Evolutionary conservation across 2,329 filamentous ascomycete species (phyloP).

Genomic region (Daldinia sp.): DNA sequence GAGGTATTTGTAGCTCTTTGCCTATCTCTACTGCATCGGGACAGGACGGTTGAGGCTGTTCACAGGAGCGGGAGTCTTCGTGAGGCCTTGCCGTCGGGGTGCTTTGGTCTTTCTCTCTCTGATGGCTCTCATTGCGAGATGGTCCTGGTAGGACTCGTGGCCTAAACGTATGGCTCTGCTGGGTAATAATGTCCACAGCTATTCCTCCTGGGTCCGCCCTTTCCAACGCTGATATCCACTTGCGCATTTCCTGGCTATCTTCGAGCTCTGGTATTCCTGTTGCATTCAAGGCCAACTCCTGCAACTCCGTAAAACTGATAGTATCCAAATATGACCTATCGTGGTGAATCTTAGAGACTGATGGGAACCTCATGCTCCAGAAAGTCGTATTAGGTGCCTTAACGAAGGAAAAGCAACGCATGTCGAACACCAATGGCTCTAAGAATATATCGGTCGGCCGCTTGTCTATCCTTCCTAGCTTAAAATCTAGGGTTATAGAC

Average conservation of each 20-base stretch:
- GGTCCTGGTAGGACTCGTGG: conserved; percentile 32
- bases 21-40: background rate
- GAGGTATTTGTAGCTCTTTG: conserved; percentile 13
- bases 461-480: conserved; percentile 58
- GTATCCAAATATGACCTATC: conserved; percentile 79
- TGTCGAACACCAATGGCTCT: conserved; percentile 80
- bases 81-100: background rate
- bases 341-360: conserved; percentile 79
- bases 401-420: conserved; percentile 84
- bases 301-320: conserved; percentile 76
- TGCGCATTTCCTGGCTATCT: conserved; percentile 69
- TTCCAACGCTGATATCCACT: conserved; percentile 73
- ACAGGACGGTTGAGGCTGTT: background rate
- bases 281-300: conserved; percentile 72
- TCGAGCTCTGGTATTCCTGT: conserved; percentile 62
- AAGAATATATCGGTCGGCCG: conserved; percentile 70
- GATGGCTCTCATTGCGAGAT: conserved; percentile 29
- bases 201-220: conserved; percentile 61
- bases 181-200: conserved; percentile 59
- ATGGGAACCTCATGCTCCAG: conserved; percentile 81
- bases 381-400: conserved; percentile 76
- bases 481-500: conserved; percentile 60
- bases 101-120: conserved; percentile 2
- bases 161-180: conserved; percentile 57
- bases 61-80: background rate